Evolutionary conservation across 2,329 filamentous ascomycete genomes (phyloP), one percentile per base, ranked within the genome.

Genomic region (Fusarium palustre): DNA sequence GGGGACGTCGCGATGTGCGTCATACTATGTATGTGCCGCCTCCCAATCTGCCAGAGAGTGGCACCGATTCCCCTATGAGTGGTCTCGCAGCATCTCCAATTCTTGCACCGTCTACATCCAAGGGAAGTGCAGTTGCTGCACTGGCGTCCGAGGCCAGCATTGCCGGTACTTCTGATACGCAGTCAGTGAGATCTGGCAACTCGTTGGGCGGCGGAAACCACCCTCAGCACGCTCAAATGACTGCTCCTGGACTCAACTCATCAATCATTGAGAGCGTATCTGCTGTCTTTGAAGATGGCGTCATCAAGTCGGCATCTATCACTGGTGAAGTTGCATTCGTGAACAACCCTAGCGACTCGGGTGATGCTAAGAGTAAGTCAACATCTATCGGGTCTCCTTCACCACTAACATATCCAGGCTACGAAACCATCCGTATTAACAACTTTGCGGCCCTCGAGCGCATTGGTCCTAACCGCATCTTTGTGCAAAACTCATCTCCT

Each of bases 181-280:
- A 95, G 58, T 98, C 96, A 1, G 91, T 98, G 64, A 91, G 94
- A 49, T 99, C 96, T 4, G 91, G 92, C 3, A 92, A 93, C 68
- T 97, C 94, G 3, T 81, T 95, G 42, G 90, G 89, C 70, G 88
- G 89, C 45, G 82, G 91, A 43, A 86, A 86, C 6, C 88, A 92
- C n/a, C 82, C 88, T 53, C 91, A 90, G 74, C 96, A 99, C 77
- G 91, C 93, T 1, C 94, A 97, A 20, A 85, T 97, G 80, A 87
- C 91, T 55, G 87, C 88, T 12, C 88, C 92, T 2, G 95, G 96
- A 4, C 84, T 99, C 8, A 96, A 93, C 78, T 90, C 92, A 5
- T 98, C 95, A 16, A 87, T 98, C 57, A 91, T 98, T 52, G 96
- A 99, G 79, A 96, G 92, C 0, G 89, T 98, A n/a, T 96, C 90